Evolutionary conservation across 495 filamentous ascomycete genomes (phyloP), one percentile per base, ranked within the genome.

Genomic region (Acidomyces sp.): DNA sequence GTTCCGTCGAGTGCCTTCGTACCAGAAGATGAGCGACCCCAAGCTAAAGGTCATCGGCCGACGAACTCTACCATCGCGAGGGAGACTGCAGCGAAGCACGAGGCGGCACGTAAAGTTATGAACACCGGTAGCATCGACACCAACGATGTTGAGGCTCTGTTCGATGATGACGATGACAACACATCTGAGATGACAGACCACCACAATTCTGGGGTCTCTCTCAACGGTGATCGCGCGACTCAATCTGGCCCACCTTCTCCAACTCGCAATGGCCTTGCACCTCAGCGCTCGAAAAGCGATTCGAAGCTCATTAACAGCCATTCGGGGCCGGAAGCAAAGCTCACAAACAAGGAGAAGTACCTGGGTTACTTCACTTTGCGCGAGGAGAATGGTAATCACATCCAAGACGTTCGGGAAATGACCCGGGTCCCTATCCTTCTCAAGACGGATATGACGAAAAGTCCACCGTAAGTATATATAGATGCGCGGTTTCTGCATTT

Each of bases 321-420:
- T 29, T 71, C 70, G 31, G 72, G 69, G 18, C 69, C 75, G 2
- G 86, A 94, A 60, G 70, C 72, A 34, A 83, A 86, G 50, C 59
- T 86, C 55, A 85, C 71, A 43, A 84, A 93, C 67, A 93, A 92
- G 69, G 90, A 96, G 68, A 93, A 92, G 64, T 96, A 95, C 61
- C 59, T 93, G 45, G 83, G 78, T 53, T 67, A 85, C 35, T 96
- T 97, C 67, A 78, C 77, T 51, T 65, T 97, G 51, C 68, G 92
- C 31, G 92, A 97, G 55, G 85, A 92, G 63, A 80, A 81, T 46
- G 86, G 92, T 24, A 85, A 95, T 39, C 87, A 92, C 65, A 93
- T 97, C 53, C 90, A 97, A 60, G 90, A 96, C 59, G 86, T 97
- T 45, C 85, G 76, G 19, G 90, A 97, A 70, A 94, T 97, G 85